Evolutionary conservation across 2,329 filamentous ascomycete genomes (phyloP).

Genomic region (Hyphodiscus sp.): DNA sequence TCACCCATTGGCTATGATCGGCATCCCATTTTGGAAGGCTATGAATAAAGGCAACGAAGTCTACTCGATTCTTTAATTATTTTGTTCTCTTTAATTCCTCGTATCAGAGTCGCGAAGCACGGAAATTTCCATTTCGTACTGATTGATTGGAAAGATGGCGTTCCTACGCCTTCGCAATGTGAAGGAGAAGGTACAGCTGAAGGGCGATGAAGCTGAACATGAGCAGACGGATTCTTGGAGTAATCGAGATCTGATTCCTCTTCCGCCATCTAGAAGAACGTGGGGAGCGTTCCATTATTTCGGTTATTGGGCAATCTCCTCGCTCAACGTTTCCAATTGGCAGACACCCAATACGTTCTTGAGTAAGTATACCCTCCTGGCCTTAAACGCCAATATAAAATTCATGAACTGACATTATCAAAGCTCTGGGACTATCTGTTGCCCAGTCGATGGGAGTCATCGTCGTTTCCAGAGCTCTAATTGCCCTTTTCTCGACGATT

Average conservation of each 20-base stretch:
- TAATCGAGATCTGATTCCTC: conserved; percentile 33
- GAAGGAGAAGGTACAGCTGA: conserved; percentile 4
- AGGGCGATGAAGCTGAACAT: conserved; percentile 29
- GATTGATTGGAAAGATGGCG: neutral
- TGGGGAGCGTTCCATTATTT: conserved; percentile 38
- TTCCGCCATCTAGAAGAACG: conserved; percentile 33
- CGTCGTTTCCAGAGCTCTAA: conserved; percentile 34
- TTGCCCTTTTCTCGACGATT: conserved; percentile 29
- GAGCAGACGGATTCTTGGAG: conserved; percentile 40
- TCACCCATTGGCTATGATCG: no score
- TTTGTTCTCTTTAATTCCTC: no score
- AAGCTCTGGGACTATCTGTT: conserved; percentile 31
- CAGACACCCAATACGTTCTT: conserved; percentile 42
- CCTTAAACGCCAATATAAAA: neutral
- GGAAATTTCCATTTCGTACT: no score
- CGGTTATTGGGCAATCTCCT: conserved; percentile 22
- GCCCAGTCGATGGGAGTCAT: conserved; percentile 35
- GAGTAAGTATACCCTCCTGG: conserved; percentile 12
- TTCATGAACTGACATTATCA: neutral
- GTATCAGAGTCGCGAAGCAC: no score
- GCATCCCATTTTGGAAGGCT: no score
- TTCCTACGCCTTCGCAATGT: neutral
- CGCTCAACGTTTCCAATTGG: conserved; percentile 38
- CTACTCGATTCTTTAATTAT: no score
- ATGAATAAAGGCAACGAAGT: no score